A percentile compares a stretch with the other conserved stretches of the same genome.
Conservation (phyloP, 768 basidiomycete genomes). For the Psilocybe cyanescens region DNA sequence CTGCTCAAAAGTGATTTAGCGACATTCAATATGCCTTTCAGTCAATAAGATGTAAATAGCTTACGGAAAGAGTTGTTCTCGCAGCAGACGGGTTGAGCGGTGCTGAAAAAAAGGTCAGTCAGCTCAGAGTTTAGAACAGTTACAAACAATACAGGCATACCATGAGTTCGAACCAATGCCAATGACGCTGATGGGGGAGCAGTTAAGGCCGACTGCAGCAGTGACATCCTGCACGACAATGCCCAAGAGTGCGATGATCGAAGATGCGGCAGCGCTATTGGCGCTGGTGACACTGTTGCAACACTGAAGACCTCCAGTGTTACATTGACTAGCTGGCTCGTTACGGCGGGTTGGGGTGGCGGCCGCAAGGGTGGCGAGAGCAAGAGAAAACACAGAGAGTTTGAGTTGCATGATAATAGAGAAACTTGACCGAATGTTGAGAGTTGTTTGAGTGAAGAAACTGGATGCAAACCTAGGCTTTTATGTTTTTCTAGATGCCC, state of each 20-base stretch:
- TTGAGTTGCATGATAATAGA: conserved; percentile 25
- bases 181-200: conserved; percentile 30
- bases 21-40: neutral
- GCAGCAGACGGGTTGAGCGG: conserved; percentile 36
- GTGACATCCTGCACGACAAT: conserved; percentile 25
- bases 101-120: conserved; percentile 14
- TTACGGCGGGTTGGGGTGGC: conserved; percentile 20
- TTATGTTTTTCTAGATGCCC: conserved; percentile 11
- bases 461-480: neutral
- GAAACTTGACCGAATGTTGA: conserved; percentile 17
- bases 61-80: conserved; percentile 33
- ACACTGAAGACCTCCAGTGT: conserved; percentile 31
- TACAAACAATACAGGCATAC: conserved; percentile 11
- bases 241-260: conserved; percentile 27
- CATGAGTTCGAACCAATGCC: conserved; percentile 26
- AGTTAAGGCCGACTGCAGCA: conserved; percentile 30
- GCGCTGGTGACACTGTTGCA: conserved; percentile 31
- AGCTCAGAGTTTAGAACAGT: neutral
- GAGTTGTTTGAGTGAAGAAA: conserved; percentile 20
- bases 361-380: conserved; percentile 27
- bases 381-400: conserved; percentile 21
- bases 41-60: neutral
- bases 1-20: conserved; percentile 13
- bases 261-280: conserved; percentile 9
- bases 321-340: conserved; percentile 21